Evolutionary conservation across 768 basidiomycete genomes (phyloP), one percentile per base, ranked within the genome.

Genomic region (Rhizopogon vesiculosus): DNA sequence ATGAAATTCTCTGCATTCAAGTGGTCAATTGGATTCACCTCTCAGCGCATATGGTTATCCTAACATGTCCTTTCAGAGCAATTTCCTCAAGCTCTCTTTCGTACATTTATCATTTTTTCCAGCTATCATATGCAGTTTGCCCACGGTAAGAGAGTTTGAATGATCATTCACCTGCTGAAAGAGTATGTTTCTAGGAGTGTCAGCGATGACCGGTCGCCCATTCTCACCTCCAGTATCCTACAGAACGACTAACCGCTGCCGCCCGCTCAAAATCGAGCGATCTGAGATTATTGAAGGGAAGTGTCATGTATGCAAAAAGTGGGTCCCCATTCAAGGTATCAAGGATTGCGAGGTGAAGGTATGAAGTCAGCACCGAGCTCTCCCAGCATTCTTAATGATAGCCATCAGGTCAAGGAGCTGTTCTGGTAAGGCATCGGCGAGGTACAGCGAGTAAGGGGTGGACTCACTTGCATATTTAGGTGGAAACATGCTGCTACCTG

Each of bases 91-190:
- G 53, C 48, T 42, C 43, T 44, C 38, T 25, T 28, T 46, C 7
- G 35, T 29, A 52, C 38, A 18, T 54, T 64, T 52, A 58, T 43
- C 35, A 42, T n/a, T 9, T 10, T 45, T 33, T 40, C 33, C 45
- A 91, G 89, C 66, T 91, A 91, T 62, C 90, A 92, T 63, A 81
- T 92, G 83, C 89, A 91, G 63, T 89, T 89, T 57, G 76, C 78
- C 3, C 89, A 91, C 63, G 89, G 89, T 88, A 73, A 5, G 73
- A 16, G 15, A 39, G 41, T 33, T 19, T 16, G 16, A 51, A 49
- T 22, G 2, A n/a, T 45, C 40, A 16, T 52, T 15, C 43, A 45
- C 44, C 38, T 42, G 13, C 41, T 39, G 28, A 31, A 31, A 38
- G 35, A 38, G 35, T 38, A 38, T 38, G 42, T 53, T 12, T 50